Conservation (phyloP, 1,284 basidiomycete species). For the Malassezia sympodialis region DNA sequence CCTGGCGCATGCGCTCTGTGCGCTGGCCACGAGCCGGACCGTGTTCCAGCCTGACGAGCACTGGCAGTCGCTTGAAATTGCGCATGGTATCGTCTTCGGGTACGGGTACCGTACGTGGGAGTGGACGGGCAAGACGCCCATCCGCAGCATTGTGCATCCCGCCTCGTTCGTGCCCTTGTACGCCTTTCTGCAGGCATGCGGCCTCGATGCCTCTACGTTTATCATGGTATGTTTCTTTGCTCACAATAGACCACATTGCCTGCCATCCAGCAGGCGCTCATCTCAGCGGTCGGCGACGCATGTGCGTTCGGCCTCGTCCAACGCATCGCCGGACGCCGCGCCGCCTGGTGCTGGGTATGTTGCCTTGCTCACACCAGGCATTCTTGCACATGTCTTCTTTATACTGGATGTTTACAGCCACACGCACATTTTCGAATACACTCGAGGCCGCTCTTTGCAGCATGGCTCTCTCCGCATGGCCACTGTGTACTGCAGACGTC, state of each 20-base stretch:
- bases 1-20: background rate
- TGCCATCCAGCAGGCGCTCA: constrained; percentile 58
- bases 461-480: constrained; percentile 69
- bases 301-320: constrained; percentile 60
- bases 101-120: constrained; percentile 93
- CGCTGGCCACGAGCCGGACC: constrained; percentile 51
- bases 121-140: constrained; percentile 55
- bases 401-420: constrained; percentile 73
- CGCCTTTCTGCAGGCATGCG: constrained; percentile 58
- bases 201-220: constrained; percentile 49
- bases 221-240: constrained; percentile 20
- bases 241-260: constrained; percentile 7
- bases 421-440: constrained; percentile 84
- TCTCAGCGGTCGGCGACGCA: constrained; percentile 74
- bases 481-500: constrained; percentile 25
- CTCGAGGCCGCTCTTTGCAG: constrained; percentile 77
- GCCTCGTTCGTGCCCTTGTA: constrained; percentile 67
- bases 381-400: constrained; percentile 73
- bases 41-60: constrained; percentile 98
- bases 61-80: constrained; percentile 87
- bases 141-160: constrained; percentile 48
- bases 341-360: constrained; percentile 52
- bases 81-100: constrained; percentile 76
- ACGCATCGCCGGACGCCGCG: constrained; percentile 56
- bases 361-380: constrained; percentile 59